These are phyloP conservation scores for Rhytidhysteron rufulum DNA, from an alignment of 2,329 filamentous ascomycete genomes.

Conservation along the genomic window DNA sequence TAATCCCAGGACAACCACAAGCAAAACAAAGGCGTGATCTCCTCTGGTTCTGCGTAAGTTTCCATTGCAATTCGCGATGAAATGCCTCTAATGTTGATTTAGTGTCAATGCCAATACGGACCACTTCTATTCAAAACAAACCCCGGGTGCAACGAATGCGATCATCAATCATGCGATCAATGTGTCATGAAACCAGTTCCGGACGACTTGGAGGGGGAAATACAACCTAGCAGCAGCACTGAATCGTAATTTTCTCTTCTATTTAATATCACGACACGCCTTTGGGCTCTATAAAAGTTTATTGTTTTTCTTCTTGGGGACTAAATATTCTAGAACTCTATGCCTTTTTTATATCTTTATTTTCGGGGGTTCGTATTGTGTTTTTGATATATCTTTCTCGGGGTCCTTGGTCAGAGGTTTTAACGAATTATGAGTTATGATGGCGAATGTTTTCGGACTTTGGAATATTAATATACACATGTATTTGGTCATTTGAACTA, in stretches of 20 bases:
- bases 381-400: too few species aligned
- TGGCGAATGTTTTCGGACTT: too few species aligned
- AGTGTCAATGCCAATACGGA: conserved; percentile 8
- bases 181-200: conserved; percentile 1
- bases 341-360: neutral
- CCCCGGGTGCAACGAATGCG: conserved; percentile 6
- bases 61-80: neutral
- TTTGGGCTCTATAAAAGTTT: neutral
- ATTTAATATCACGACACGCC: neutral
- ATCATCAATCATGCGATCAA: conserved; percentile 6
- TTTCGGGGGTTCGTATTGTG: too few species aligned
- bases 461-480: too few species aligned
- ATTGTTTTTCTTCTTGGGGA: neutral
- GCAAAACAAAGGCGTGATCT: neutral
- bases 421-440: too few species aligned
- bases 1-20: neutral
- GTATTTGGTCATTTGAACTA: too few species aligned
- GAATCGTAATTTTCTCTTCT: neutral
- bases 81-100: neutral
- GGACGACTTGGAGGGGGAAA: neutral
- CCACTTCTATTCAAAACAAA: conserved; percentile 5
- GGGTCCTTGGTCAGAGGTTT: too few species aligned
- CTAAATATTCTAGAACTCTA: neutral
- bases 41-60: conserved; percentile 6
- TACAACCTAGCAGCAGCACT: neutral